Base-by-base conservation (phyloP, 2,329 filamentous ascomycete genomes). In the Pseudogymnoascus sp. region DNA sequence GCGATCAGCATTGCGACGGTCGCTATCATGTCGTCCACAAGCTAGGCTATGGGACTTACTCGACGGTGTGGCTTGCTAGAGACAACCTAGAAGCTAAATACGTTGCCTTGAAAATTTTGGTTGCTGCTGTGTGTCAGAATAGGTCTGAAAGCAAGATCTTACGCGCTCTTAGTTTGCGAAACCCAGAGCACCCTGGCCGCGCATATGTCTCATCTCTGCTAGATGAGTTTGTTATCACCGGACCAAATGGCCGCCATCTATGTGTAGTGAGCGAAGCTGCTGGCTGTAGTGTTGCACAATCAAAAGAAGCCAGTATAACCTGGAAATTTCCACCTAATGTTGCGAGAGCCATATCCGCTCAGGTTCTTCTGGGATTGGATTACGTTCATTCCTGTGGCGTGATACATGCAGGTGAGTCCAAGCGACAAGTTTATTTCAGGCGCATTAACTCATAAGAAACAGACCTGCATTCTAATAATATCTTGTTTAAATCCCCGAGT, bases 21-120 rank as follows among this genome's bases (percentile, higher is more conserved):
- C 65, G 72, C 61, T 76, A 76, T 61, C 65, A 43, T 5, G 69
- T 77, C 50, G 68, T 71, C 5, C 72, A 75, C 60, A 76, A 77
- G 62, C 68, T 77, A 9, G 74, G 74, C 2, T 71, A 66, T 64
- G 74, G 74, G 4, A 70, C 70, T 18, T 76, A 72, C 66, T 75
- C 73, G 3, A 76, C 70, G 3, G 70, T 76, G 58, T 77, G 73
- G 73, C 70, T 76, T 58, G 71, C 73, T 15, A 66, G 60, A 20
- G 75, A 77, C 43, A 7, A 11, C 3, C 9, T 12, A 25, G 20
- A n/a, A 33, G 8, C 25, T 9, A 15, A 39, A 22, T 64, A 61
- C 14, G 61, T 63, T 2, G 63, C 61, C 9, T 3, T 64, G 33
- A 64, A 64, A 30, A 30, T 64, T 33, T 58, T 66, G 9, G 64